Conservation (phyloP, 768 basidiomycete species). For the Rhizopogon vulgaris region DNA sequence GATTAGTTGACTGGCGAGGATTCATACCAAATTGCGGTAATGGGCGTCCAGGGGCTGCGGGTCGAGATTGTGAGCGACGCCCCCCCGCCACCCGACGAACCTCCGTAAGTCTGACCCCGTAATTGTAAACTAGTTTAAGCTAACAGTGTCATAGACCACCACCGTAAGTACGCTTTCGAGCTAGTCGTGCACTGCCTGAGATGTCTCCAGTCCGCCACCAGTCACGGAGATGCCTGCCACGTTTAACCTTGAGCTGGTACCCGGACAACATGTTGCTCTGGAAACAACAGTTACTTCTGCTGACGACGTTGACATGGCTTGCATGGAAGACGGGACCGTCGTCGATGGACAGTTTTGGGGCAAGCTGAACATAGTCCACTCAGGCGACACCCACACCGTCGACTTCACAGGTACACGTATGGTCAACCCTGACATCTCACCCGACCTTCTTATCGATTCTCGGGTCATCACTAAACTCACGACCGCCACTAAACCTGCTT, state of each 20-base stretch:
- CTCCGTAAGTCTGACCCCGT: constrained; percentile 51
- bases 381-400: constrained; percentile 70
- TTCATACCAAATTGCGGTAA: constrained; percentile 83
- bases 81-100: constrained; percentile 79
- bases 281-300: constrained; percentile 74
- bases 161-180: constrained; percentile 33
- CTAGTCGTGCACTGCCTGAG: constrained; percentile 10
- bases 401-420: constrained; percentile 80
- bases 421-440: constrained; percentile 53
- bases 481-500: constrained; percentile 63
- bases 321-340: constrained; percentile 83
- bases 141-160: constrained; percentile 33
- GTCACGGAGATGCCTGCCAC: constrained; percentile 83
- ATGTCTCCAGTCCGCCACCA: constrained; percentile 48
- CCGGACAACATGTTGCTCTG: constrained; percentile 74
- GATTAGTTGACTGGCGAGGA: constrained; percentile 74
- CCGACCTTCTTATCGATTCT: constrained; percentile 70
- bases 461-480: constrained; percentile 74
- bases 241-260: constrained; percentile 75
- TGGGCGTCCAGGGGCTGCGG: constrained; percentile 74
- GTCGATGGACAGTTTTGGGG: constrained; percentile 89
- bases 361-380: constrained; percentile 76
- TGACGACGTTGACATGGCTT: constrained; percentile 84
- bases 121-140: constrained; percentile 2
- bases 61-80: constrained; percentile 85